Base-by-base conservation (phyloP, 352 stramenopile species). In the Globisporangium viniferum region DNA sequence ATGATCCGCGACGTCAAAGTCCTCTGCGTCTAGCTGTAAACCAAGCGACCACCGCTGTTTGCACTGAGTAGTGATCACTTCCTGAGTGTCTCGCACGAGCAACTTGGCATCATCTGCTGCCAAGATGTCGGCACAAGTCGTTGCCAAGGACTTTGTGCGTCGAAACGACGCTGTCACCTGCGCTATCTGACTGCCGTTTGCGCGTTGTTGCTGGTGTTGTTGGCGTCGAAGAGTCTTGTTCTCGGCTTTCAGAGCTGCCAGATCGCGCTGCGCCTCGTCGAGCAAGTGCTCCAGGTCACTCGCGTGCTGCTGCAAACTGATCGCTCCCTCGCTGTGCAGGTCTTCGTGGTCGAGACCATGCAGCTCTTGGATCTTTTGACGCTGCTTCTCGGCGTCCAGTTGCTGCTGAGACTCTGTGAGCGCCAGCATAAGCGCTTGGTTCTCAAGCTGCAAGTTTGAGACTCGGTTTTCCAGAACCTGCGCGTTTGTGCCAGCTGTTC, bases 161-260 rank as follows among this genome's bases (percentile, higher is more conserved):
- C 65, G 58, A 48, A 48, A 39, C 20, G 53, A 62, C 33, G 33
- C 33, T n/a, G 8, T 22, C 35, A n/a, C 31, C 0, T 24, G 22
- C 14, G 8, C 31, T 59, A 24, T 27, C 27, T 29, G 22, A 29
- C 3, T 14, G 39, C 59, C 20, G 31, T n/a, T 27, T 71, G 49
- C 41, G 18, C 15, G 18, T n/a, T n/a, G 24, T 57, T 57, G 24
- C 24, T 61, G 12, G 20, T 36, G 9, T 68, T 59, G 6, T n/a
- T 51, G 20, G 39, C 72, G 73, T 22, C 74, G 76, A 6, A 84
- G 67, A 15, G 74, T 33, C 2, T 70, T 69, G 63, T 84, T 84
- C 49, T 86, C 70, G 36, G 74, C n/a, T 39, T 78, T 78, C 33
- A 84, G 58, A 5, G 67, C 69, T 65, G 63, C 62, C 33, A 78